phyloP scores from a whole-genome alignment of 345 rosid species.

The Ceriops zippeliana region DNA sequence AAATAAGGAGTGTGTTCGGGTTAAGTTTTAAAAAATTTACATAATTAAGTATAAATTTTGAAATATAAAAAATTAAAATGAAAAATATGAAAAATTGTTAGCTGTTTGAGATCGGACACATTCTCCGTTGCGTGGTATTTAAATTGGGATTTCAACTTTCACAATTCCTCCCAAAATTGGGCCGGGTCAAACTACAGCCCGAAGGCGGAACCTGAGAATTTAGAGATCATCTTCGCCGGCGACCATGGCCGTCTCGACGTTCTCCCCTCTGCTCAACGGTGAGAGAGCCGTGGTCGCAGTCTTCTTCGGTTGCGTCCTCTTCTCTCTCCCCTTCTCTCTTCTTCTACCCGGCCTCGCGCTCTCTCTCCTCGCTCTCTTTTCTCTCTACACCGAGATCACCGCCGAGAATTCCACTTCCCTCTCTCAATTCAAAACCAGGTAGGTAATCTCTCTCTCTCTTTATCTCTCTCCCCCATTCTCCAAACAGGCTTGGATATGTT shows the following conservation, averaged over 20 bases:
- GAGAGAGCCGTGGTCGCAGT: conserved; percentile 77
- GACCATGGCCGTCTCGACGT: conserved; percentile 22
- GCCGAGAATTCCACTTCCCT: conserved; percentile 43
- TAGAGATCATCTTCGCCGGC: neutral
- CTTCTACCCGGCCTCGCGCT: conserved; percentile 66
- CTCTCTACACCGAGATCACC: conserved; percentile 60
- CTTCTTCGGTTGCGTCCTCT: conserved; percentile 46
- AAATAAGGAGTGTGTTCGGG: no score
- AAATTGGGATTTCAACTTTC: no score
- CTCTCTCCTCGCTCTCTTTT: conserved; percentile 26
- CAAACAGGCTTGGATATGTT: neutral
- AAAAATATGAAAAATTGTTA: no score
- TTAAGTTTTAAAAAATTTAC: no score
- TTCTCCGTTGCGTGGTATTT: no score
- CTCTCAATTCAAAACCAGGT: conserved; percentile 23
- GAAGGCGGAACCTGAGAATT: neutral
- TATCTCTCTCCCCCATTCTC: neutral
- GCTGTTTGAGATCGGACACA: no score
- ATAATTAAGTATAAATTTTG: no score
- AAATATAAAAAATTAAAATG: no score
- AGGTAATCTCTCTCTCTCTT: neutral
- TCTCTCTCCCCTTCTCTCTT: conserved; percentile 58
- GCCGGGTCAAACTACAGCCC: no score
- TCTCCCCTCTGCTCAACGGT: conserved; percentile 45
- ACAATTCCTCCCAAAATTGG: no score